Base-by-base conservation (phyloP, 1,284 basidiomycete species). In the Peniophora sp. region DNA sequence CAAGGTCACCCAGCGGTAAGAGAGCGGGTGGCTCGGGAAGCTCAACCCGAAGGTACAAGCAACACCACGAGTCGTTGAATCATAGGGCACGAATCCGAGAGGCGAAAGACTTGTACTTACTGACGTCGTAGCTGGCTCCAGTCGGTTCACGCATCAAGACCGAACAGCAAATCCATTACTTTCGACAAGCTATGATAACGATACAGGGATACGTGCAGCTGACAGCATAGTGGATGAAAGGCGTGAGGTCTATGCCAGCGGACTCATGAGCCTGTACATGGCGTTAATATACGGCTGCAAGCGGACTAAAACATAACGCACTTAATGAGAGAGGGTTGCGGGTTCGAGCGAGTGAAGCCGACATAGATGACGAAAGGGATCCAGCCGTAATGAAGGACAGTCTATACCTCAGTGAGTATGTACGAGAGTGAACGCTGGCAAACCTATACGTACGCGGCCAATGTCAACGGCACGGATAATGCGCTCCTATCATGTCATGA, bases 321-420 rank as follows among this genome's bases (percentile, higher is more conserved):
- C 92, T 93, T 94, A 71, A 95, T 94, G 60, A 95, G 72, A 42
- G 91, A 92, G n/a, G 92, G 92, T 62, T 92, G 91, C 34, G 92
- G 92, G 62, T 85, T 88, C 63, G 89, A 92, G 62, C 85, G 76
- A 51, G 85, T 88, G 74, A 90, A 95, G 32, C 93, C 93, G 62
- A 95, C 78, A 68, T 92, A 96, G 61, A 97, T 94, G 63, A 97
- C 90, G 63, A 93, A 73, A 36, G 93, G 93, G 62, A 97, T 90
- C 92, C 93, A 97, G 57, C 85, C 86, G 62, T 92, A 92, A 68
- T 95, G 92, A 53, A 95, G 67, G 60, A 91, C 77, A 54, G 88
- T 91, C 92, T 96, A 60, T 3, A 45, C 6, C 9, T 5, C 5
- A 24, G 43, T 15, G 51, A 45, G 22, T 5, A 45, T 42, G 39